Base-by-base conservation (phyloP, 1,284 basidiomycete genomes). In the Xerocomus nothofagi region DNA sequence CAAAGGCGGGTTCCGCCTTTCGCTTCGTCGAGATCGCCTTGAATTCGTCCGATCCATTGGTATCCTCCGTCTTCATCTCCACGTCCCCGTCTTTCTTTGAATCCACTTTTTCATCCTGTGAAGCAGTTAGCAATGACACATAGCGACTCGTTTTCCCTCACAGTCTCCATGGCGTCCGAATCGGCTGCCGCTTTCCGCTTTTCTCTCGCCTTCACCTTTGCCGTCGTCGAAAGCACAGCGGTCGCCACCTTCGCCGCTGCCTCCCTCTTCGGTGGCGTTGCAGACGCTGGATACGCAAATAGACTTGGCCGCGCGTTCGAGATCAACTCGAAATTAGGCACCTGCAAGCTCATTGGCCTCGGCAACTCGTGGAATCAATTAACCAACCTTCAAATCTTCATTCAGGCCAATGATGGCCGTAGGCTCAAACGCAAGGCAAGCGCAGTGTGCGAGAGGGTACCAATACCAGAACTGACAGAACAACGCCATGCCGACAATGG, bases 391-490 rank as follows among this genome's bases (percentile, higher is more conserved):
- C 46, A 97, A 74, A 56, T 93, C 82, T 53, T 80, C 84, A 61
- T 93, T 88, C 48, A 98, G 71, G 21, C 91, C 94, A 61, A 98
- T 94, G 53, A 98, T 86, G 11, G 89, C 92, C 12, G 95, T 98
- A 3, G 95, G 93, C 54, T 91, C 88, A 70, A 98, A 97, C 2
- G 93, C 87, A 56, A 98, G 74, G 60, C 87, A 90, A 15, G 91
- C 87, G 59, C 90, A 93, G 64, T 97, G 94, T n/a, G 93, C 93
- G 24, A 98, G 75, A 30, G 95, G 95, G 72, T 94, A 98, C 95
- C 95, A 98, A 69, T 98, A 98, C 95, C 95, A 98, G 73, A 98
- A 98, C 69, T 98, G 95, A 62, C 89, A 92, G 74, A 98, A 98
- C 63, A 98, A 71, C 15, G 88, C 85, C 90, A 98, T 94, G 24